These are phyloP conservation scores for Ochromonas danica DNA, from an alignment of 108 stramenopile species.

Conservation along the genomic window DNA sequence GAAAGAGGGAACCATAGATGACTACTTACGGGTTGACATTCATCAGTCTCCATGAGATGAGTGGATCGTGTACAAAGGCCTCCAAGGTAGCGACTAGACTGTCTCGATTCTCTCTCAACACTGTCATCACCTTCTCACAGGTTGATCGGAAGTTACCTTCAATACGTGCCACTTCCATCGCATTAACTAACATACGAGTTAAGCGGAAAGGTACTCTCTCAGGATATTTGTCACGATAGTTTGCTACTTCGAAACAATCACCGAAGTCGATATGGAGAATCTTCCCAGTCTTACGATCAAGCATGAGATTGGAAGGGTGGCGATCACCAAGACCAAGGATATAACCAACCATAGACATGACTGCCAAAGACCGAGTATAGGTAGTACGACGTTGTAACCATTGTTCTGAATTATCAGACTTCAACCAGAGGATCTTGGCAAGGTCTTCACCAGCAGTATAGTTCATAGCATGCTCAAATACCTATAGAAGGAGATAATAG, in stretches of 20 bases:
- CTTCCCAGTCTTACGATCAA: slow-evolving; percentile 45
- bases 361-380: slow-evolving; percentile 91
- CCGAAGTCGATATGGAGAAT: slow-evolving; percentile 57
- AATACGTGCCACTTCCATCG: slow-evolving; percentile 98
- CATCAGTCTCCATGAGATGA: slow-evolving; percentile 95
- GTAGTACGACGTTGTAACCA: slow-evolving; percentile 95
- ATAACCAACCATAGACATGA: slow-evolving; percentile 99
- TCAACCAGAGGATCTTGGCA: slow-evolving; percentile 91
- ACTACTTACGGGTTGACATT: background rate
- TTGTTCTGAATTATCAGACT: slow-evolving; percentile 86
- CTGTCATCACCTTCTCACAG: slow-evolving; percentile 91
- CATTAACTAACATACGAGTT: slow-evolving; percentile 97
- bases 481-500: too few relatives aligned
- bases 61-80: slow-evolving; percentile 98
- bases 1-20: too few relatives aligned
- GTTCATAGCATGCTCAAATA: slow-evolving; percentile 81
- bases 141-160: slow-evolving; percentile 96
- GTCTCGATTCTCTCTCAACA: slow-evolving; percentile 88
- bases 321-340: slow-evolving; percentile 68
- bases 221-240: slow-evolving; percentile 95
- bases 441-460: slow-evolving; percentile 87
- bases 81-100: slow-evolving; percentile 96
- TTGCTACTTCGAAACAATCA: slow-evolving; percentile 97
- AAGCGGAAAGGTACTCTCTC: slow-evolving; percentile 98
- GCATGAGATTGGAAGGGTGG: slow-evolving; percentile 68